Conservation (phyloP, 2,329 filamentous ascomycete genomes). For the Ceratocystis eucalypticola region DNA sequence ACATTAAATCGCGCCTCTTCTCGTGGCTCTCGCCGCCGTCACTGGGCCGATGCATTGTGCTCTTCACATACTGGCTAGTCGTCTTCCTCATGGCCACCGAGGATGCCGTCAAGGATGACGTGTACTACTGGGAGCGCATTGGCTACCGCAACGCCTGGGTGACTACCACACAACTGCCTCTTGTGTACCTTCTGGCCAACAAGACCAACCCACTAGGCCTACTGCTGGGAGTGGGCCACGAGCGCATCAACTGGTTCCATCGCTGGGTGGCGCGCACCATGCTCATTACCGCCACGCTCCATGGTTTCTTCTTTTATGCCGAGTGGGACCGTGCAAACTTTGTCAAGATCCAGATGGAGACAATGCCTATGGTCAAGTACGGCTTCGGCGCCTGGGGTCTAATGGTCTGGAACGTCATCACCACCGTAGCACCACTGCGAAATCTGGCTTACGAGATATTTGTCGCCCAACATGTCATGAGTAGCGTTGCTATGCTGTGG, state of each 20-base stretch:
- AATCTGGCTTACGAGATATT: conserved; percentile 57
- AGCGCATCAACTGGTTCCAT: conserved; percentile 60
- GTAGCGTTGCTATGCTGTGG: conserved; percentile 48
- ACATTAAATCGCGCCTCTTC: conserved; percentile 33
- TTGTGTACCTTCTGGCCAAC: conserved; percentile 48
- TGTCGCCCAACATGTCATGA: conserved; percentile 51
- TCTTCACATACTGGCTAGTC: conserved; percentile 45
- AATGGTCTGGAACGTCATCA: conserved; percentile 51
- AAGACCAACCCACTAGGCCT: conserved; percentile 47
- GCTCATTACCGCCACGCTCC: conserved; percentile 53
- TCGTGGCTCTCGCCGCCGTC: conserved; percentile 47
- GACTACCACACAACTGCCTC: conserved; percentile 48
- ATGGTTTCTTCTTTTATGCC: conserved; percentile 55
- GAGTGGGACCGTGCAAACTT: conserved; percentile 50
- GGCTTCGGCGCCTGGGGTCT: conserved; percentile 54
- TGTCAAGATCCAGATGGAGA: conserved; percentile 42
- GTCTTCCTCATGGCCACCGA: conserved; percentile 44
- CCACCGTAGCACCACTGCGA: conserved; percentile 49
- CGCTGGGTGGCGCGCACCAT: conserved; percentile 58
- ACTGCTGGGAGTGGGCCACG: conserved; percentile 50
- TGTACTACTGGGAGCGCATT: conserved; percentile 49
- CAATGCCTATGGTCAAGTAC: conserved; percentile 52
- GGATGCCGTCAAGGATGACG: conserved; percentile 37
- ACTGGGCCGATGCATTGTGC: conserved; percentile 40
- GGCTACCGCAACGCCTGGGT: conserved; percentile 57